phyloP scores from a whole-genome alignment of 352 stramenopile genomes.

The Phytophthora fragariae region DNA sequence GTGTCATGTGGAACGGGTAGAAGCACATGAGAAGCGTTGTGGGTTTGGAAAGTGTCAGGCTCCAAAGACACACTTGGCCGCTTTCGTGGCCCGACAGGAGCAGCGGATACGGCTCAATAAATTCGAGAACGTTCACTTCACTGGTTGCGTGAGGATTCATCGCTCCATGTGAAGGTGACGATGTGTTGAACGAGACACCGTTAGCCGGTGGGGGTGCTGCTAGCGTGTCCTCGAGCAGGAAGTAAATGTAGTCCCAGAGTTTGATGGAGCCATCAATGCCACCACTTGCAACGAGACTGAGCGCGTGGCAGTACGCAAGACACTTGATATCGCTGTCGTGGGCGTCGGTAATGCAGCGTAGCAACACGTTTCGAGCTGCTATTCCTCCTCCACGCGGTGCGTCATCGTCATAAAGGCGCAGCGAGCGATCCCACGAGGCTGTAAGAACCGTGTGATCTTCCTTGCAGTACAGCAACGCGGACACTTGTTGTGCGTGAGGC shows the following conservation, averaged over 20 bases:
- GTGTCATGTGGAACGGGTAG: conserved; percentile 42
- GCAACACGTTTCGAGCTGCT: conserved; percentile 53
- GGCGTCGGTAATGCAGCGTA: conserved; percentile 73
- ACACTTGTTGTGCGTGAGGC: conserved; percentile 68
- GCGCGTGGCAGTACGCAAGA: conserved; percentile 75
- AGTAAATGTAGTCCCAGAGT: conserved; percentile 90
- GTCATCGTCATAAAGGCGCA: conserved; percentile 81
- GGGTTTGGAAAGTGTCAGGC: conserved; percentile 54
- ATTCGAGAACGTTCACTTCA: conserved; percentile 75
- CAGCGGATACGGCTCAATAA: conserved; percentile 79
- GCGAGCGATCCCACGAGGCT: conserved; percentile 76
- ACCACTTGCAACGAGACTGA: conserved; percentile 72
- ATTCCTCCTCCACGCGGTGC: conserved; percentile 29
- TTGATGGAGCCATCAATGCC: conserved; percentile 73
- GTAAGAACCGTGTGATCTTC: conserved; percentile 80
- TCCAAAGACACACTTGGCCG: conserved; percentile 67
- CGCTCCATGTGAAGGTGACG: neutral
- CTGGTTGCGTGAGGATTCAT: conserved; percentile 21
- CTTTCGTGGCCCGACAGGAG: conserved; percentile 79
- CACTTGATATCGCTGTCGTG: conserved; percentile 85
- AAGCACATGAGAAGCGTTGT: conserved; percentile 56
- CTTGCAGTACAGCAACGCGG: conserved; percentile 74
- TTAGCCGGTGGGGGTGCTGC: conserved; percentile 14
- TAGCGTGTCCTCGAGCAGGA: conserved; percentile 76
- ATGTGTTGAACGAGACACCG: conserved; percentile 23